phyloP scores from a whole-genome alignment of 1,284 basidiomycete species.

The Trametes hirsuta region DNA sequence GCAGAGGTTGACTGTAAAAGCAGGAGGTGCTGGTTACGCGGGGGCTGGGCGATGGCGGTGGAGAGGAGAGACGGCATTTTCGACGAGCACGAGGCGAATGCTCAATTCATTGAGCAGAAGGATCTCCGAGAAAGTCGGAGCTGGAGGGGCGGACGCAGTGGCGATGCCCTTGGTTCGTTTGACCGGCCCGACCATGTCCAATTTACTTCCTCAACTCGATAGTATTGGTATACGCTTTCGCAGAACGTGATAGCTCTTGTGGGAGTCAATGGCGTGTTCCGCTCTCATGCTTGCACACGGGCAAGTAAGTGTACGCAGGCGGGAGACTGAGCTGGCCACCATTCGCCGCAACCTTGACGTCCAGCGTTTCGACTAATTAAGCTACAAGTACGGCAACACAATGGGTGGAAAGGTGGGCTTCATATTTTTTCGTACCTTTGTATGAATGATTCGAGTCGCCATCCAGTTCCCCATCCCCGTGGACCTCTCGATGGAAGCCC shows the following conservation, averaged over 20 bases:
- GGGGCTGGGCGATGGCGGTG: slow-evolving; percentile 40
- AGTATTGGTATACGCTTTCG: no score
- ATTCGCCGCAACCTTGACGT: background rate
- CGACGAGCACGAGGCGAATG: background rate
- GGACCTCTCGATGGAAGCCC: slow-evolving; percentile 32
- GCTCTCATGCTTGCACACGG: background rate
- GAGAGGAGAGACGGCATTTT: slow-evolving; percentile 41
- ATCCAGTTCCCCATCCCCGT: slow-evolving; percentile 28
- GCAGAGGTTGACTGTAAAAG: slow-evolving; percentile 67
- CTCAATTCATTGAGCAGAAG: background rate
- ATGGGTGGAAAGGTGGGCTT: no score
- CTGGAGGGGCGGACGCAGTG: no score
- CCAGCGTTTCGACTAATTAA: background rate
- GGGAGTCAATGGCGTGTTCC: background rate
- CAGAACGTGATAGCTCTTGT: no score
- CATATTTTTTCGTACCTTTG: no score
- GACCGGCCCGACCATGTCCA: no score
- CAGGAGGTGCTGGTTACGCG: slow-evolving; percentile 51
- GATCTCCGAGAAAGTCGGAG: slow-evolving; percentile 14
- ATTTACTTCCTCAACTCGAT: no score
- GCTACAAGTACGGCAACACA: no score
- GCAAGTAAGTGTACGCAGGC: background rate
- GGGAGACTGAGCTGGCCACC: background rate
- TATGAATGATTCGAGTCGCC: no score
- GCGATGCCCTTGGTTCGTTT: no score